Base-by-base conservation (phyloP, 768 basidiomycete genomes). In the Pleurotus cornucopiae region DNA sequence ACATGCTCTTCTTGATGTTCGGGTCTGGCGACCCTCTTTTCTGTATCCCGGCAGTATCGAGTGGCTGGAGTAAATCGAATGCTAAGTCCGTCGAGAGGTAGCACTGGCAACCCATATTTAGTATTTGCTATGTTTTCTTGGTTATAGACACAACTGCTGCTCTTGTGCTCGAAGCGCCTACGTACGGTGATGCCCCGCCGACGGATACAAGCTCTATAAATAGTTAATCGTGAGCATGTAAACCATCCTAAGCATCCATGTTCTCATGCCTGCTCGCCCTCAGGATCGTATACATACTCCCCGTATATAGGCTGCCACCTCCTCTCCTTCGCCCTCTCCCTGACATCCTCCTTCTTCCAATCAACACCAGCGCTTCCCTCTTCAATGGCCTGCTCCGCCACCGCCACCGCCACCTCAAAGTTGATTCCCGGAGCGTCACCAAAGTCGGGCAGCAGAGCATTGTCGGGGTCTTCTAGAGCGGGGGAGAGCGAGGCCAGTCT, bases 381-480 rank as follows among this genome's bases (percentile, higher is more conserved):
- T 37, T 81, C 75, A 25, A 90, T 77, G 0, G 91, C 88, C 58
- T 88, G 82, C 66, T 90, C 83, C 1, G 89, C 83, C 11, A 95
- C 92, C 0, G 89, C 89, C 0, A 90, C 74, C 0, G 84, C 91
- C n/a, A 94, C 80, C 65, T 92, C 88, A 57, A 89, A 83, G 65
- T 89, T 91, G 26, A 91, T 84, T 6, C 66, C 62, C 0, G 88
- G 88, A 0, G 91, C 85, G 55, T 92, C 84, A 1, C 71, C 76
- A 48, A 95, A 85, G 62, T 89, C 86, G 0, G 93, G 91, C 4
- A 95, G 73, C 23, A 95, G 80, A 0, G 86, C 80, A 46, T 77
- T 72, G 59, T 89, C 84, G 0, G 86, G 85, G 64, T 93, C 84
- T 37, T 78, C 78, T 56, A 85, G 73, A 0, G 83, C 91, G 2